Conservation (phyloP, 169 alveolate species). For the Eimeria sp. region DNA sequence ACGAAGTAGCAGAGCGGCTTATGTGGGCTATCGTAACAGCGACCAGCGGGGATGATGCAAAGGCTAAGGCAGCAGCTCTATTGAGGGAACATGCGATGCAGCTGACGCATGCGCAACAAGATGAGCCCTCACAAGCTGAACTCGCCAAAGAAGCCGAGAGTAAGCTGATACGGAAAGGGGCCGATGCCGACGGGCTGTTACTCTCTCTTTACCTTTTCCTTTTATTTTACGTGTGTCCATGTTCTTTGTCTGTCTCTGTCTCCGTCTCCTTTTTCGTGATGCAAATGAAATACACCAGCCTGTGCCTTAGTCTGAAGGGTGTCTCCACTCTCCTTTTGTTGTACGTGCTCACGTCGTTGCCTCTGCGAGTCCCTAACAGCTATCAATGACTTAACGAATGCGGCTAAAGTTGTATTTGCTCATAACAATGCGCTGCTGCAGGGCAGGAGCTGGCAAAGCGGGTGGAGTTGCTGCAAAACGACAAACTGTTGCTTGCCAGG, state of each 20-base stretch:
- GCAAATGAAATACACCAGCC: too few relatives aligned
- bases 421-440: not conserved
- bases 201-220: not conserved
- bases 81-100: slow-evolving; percentile 76
- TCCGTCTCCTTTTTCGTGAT: not conserved
- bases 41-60: slow-evolving; percentile 72
- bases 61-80: slow-evolving; percentile 41
- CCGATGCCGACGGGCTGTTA: not conserved
- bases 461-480: slow-evolving; percentile 74
- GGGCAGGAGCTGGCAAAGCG: slow-evolving; percentile 70
- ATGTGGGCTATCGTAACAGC: slow-evolving; percentile 60
- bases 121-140: slow-evolving; percentile 27
- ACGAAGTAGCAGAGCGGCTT: slow-evolving; percentile 62
- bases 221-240: not conserved
- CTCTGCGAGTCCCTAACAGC: not conserved
- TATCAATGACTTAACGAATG: too few relatives aligned
- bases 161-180: not conserved
- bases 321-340: too few relatives aligned
- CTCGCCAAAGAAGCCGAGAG: slow-evolving; percentile 67
- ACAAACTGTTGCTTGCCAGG: slow-evolving; percentile 74
- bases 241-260: not conserved
- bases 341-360: not conserved
- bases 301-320: too few relatives aligned
- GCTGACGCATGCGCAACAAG: slow-evolving; percentile 43
- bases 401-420: too few relatives aligned